These are phyloP conservation scores for Thamnidium elegans DNA, from an alignment of 192 early-diverging fungal species.

Conservation along the genomic window DNA sequence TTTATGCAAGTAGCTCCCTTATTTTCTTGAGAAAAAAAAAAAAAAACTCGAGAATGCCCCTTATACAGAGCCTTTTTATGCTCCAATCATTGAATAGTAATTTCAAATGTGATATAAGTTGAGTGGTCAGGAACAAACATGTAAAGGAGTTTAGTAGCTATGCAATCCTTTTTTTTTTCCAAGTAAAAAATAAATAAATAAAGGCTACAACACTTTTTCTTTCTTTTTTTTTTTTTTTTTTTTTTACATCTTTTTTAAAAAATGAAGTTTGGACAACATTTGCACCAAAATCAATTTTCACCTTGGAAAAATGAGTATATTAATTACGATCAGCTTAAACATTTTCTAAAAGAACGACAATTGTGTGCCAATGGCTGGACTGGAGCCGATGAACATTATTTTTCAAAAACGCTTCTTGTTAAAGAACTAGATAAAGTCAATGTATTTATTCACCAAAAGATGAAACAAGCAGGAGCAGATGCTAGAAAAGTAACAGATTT, in stretches of 20 bases:
- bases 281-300: slow-evolving; percentile 16
- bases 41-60: too few relatives aligned
- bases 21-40: too few relatives aligned
- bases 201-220: neutral
- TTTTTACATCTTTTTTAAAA: neutral
- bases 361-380: slow-evolving; percentile 11
- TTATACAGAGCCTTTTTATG: too few relatives aligned
- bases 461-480: neutral
- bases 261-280: slow-evolving; percentile 25
- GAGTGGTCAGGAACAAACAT: neutral
- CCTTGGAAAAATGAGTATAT: slow-evolving; percentile 25
- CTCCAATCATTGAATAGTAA: slow-evolving; percentile 1
- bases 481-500: neutral
- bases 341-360: slow-evolving; percentile 20
- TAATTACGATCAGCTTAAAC: slow-evolving; percentile 18
- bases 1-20: too few relatives aligned
- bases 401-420: slow-evolving; percentile 7
- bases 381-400: slow-evolving; percentile 14
- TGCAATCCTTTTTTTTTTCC: neutral
- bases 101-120: slow-evolving; percentile 6
- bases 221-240: slow-evolving; percentile 2
- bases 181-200: too few relatives aligned
- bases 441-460: neutral
- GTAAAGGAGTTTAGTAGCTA: neutral
- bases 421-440: slow-evolving; percentile 12